phyloP scores from a whole-genome alignment of 352 stramenopile species.

The Globisporangium recalcitrans region DNA sequence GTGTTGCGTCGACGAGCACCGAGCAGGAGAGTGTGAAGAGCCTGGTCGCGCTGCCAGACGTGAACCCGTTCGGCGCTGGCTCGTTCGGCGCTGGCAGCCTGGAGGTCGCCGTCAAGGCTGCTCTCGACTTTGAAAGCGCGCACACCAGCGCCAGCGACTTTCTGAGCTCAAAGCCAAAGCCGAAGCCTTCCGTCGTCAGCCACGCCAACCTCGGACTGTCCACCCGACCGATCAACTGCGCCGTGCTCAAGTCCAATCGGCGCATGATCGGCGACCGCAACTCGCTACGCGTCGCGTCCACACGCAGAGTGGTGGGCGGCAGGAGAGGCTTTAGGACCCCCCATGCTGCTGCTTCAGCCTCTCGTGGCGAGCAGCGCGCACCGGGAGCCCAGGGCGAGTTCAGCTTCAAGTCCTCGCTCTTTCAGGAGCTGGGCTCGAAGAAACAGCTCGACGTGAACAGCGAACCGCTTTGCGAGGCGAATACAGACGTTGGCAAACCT shows the following conservation, averaged over 20 bases:
- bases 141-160: conserved; percentile 11
- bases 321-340: neutral
- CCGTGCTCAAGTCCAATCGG: conserved; percentile 2
- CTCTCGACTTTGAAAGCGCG: conserved; percentile 20
- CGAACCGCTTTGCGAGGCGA: neutral
- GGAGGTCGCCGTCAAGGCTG: conserved; percentile 48
- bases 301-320: neutral
- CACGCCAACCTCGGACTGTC: conserved; percentile 12
- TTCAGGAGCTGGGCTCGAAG: conserved; percentile 18
- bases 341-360: neutral
- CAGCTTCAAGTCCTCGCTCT: conserved; percentile 31
- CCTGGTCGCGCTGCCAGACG: conserved; percentile 45
- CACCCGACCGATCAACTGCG: conserved; percentile 7
- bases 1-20: no score
- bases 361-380: neutral
- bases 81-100: conserved; percentile 41
- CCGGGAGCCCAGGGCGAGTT: conserved; percentile 13
- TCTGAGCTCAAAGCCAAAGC: neutral
- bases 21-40: conserved; percentile 10
- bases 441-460: neutral
- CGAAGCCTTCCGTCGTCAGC: neutral
- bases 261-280: neutral
- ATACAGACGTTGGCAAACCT: neutral
- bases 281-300: neutral
- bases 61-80: conserved; percentile 53